These are phyloP conservation scores for Salix arbutifolia DNA, from an alignment of 345 rosid genomes.

Conservation along the genomic window DNA sequence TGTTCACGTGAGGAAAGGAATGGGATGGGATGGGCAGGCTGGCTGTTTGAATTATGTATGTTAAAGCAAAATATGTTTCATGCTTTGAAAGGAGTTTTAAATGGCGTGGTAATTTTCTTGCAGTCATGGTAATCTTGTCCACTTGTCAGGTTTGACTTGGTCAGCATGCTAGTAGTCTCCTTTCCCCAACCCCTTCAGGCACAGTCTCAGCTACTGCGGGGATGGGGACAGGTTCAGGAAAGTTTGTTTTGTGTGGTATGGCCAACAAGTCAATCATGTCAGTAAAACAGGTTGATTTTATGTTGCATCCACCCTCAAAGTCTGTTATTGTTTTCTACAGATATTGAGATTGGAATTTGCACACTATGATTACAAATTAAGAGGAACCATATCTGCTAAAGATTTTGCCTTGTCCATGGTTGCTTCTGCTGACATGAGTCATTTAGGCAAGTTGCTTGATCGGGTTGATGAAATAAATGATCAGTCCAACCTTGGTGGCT, in stretches of 20 bases:
- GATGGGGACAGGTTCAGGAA: background rate
- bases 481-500: conserved; percentile 42
- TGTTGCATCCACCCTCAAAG: background rate
- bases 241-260: conserved; percentile 7
- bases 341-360: conserved; percentile 78
- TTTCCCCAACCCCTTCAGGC: conserved; percentile 6
- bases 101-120: background rate
- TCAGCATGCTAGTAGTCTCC: background rate
- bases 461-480: conserved; percentile 58
- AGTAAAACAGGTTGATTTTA: no score
- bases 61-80: background rate
- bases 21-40: background rate
- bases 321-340: conserved; percentile 25
- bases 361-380: conserved; percentile 76
- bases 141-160: background rate
- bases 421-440: conserved; percentile 86
- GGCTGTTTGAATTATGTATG: background rate
- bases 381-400: conserved; percentile 67
- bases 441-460: conserved; percentile 58
- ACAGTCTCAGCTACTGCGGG: conserved; percentile 4
- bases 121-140: background rate
- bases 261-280: background rate
- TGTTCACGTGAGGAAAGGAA: background rate
- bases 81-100: background rate
- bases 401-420: conserved; percentile 95